phyloP scores from a whole-genome alignment of 73 alveolate species.

The Tetrahymena borealis region DNA sequence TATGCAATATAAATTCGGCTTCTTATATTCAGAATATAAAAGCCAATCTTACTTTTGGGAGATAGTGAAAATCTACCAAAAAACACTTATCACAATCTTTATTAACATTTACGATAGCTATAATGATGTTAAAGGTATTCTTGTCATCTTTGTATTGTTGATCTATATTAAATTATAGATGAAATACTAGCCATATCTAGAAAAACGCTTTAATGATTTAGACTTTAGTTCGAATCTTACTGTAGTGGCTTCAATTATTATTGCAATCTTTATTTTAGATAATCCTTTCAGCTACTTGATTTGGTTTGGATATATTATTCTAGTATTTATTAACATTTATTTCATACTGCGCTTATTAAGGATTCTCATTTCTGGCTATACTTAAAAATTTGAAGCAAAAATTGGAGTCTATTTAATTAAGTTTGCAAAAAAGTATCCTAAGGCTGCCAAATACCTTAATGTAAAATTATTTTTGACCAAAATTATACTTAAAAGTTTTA shows the following conservation, averaged over 20 bases:
- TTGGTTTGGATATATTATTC: not conserved
- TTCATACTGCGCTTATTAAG: not conserved
- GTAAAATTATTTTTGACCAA: not conserved
- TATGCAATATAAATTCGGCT: slow-evolving; percentile 8
- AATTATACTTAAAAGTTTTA: not conserved
- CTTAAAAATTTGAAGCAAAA: not conserved
- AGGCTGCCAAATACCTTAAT: not conserved
- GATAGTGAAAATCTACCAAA: slow-evolving; percentile 20
- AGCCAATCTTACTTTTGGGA: slow-evolving; percentile 26
- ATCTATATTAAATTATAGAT: not conserved
- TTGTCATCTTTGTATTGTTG: slow-evolving; percentile 5
- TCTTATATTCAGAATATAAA: slow-evolving; percentile 20
- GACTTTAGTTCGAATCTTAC: slow-evolving; percentile 8
- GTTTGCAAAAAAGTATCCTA: not conserved
- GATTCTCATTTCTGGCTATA: not conserved
- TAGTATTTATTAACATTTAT: not conserved
- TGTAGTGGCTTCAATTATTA: not conserved
- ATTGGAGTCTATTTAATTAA: not conserved
- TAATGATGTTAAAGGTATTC: slow-evolving; percentile 11
- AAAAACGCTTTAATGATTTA: slow-evolving; percentile 6
- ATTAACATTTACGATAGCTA: slow-evolving; percentile 2
- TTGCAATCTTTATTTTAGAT: not conserved
- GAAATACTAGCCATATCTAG: slow-evolving; percentile 6
- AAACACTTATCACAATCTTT: slow-evolving; percentile 17
- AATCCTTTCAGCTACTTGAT: not conserved